These are phyloP conservation scores for Phaseolus lunatus DNA, from an alignment of 306 rosid genomes.

Conservation along the genomic window DNA sequence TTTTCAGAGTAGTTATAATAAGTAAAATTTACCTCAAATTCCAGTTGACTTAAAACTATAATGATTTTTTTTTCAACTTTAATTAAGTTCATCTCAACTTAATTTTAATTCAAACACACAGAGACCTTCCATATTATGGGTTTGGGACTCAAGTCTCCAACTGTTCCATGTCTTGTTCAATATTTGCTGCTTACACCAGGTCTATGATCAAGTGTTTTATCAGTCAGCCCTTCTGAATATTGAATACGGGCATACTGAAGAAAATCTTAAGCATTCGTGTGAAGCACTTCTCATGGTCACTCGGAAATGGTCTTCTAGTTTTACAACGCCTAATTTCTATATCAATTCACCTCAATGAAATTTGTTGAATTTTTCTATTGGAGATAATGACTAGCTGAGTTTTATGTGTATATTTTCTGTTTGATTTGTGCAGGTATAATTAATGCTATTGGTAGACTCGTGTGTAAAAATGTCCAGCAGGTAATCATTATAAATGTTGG, in stretches of 20 bases:
- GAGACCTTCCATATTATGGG: neutral
- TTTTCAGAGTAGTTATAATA: no score
- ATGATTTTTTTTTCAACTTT: no score
- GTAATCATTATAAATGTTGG: conserved; percentile 49
- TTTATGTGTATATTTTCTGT: conserved; percentile 19
- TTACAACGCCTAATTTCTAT: neutral
- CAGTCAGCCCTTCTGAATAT: conserved; percentile 4
- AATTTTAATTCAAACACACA: no score
- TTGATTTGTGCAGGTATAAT: conserved; percentile 60
- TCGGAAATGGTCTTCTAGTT: neutral
- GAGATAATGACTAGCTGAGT: conserved; percentile 17
- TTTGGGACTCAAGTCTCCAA: neutral
- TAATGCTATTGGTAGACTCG: conserved; percentile 50
- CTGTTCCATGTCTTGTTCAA: conserved; percentile 2
- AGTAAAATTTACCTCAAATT: no score
- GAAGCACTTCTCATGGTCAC: conserved; percentile 8
- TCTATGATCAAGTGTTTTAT: neutral
- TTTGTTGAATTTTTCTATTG: neutral
- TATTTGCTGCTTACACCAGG: neutral
- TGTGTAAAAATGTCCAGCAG: conserved; percentile 74
- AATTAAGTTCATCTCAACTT: no score
- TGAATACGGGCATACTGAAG: conserved; percentile 4
- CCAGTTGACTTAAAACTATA: no score
- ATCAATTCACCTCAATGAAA: neutral
- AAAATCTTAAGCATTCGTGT: conserved; percentile 17